Evolutionary conservation across 1,284 basidiomycete genomes (phyloP).

Genomic region (Cutaneotrichosporon sp.): DNA sequence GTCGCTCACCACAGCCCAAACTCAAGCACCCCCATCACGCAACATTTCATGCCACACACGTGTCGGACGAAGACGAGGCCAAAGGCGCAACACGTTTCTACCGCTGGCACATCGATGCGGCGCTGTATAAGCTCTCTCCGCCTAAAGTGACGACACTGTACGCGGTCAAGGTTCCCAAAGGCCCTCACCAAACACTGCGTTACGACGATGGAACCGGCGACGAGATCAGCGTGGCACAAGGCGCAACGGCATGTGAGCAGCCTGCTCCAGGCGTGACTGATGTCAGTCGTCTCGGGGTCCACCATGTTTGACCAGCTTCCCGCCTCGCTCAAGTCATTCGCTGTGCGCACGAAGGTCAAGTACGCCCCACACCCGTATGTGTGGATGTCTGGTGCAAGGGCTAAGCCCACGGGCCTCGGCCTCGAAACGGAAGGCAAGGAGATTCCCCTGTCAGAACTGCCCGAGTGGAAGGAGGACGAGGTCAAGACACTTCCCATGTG

Average conservation of each 20-base stretch:
- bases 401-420: slow-evolving; percentile 68
- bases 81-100: slow-evolving; percentile 78
- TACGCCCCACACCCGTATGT: slow-evolving; percentile 76
- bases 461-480: slow-evolving; percentile 66
- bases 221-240: slow-evolving; percentile 72
- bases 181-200: slow-evolving; percentile 61
- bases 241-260: slow-evolving; percentile 74
- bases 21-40: slow-evolving; percentile 74
- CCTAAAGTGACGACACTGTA: slow-evolving; percentile 86
- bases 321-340: slow-evolving; percentile 68
- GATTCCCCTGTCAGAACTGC: slow-evolving; percentile 60
- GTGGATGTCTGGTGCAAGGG: slow-evolving; percentile 73
- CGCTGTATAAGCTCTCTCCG: slow-evolving; percentile 78
- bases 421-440: slow-evolving; percentile 72
- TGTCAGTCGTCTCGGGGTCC: slow-evolving; percentile 57
- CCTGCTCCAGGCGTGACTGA: background rate
- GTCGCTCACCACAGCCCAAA: slow-evolving; percentile 37
- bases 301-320: slow-evolving; percentile 82
- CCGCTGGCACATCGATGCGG: slow-evolving; percentile 91
- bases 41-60: slow-evolving; percentile 80
- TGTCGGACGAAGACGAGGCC: slow-evolving; percentile 69
- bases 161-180: slow-evolving; percentile 68
- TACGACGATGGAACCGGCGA: slow-evolving; percentile 90
- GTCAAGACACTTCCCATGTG: slow-evolving; percentile 65
- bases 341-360: slow-evolving; percentile 65